phyloP scores from a whole-genome alignment of 768 basidiomycete genomes.

The Dioszegia aurantiaca region DNA sequence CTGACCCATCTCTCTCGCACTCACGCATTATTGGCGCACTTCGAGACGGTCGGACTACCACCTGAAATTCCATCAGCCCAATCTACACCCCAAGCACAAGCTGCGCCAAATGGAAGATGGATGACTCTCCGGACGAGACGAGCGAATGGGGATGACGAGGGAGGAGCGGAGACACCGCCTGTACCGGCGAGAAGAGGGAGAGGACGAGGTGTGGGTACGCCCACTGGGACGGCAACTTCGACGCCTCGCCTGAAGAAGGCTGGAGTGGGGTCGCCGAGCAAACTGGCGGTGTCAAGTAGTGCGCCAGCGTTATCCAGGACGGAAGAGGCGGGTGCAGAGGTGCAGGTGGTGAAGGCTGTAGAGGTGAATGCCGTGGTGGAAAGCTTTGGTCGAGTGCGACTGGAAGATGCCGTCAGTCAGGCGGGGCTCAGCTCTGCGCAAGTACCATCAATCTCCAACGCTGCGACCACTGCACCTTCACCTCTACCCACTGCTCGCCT shows the following conservation, averaged over 20 bases:
- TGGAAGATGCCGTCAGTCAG: background rate
- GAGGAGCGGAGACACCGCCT: constrained; percentile 20
- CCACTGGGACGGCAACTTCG: constrained; percentile 10
- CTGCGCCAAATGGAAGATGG: constrained; percentile 5
- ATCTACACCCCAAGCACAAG: constrained; percentile 24
- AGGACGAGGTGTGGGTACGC: constrained; percentile 20
- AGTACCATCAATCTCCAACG: background rate
- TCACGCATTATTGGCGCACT: constrained; percentile 32
- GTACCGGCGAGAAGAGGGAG: constrained; percentile 16
- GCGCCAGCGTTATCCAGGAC: constrained; percentile 2
- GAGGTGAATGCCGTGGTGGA: constrained; percentile 7
- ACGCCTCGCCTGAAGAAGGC: constrained; percentile 8
- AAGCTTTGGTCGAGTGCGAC: background rate
- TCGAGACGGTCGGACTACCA: constrained; percentile 24
- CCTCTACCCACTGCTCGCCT: background rate
- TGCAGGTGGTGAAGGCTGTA: background rate
- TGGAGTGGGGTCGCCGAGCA: constrained; percentile 8
- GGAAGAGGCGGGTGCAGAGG: background rate
- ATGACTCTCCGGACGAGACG: constrained; percentile 40
- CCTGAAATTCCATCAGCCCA: constrained; percentile 12
- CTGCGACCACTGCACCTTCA: background rate
- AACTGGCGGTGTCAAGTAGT: constrained; percentile 1
- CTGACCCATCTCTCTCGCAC: constrained; percentile 30
- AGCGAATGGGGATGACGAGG: constrained; percentile 13
- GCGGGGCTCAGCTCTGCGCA: background rate